Evolutionary conservation across 2,329 filamentous ascomycete genomes (phyloP).

Genomic region (Aureobasidium sp.): DNA sequence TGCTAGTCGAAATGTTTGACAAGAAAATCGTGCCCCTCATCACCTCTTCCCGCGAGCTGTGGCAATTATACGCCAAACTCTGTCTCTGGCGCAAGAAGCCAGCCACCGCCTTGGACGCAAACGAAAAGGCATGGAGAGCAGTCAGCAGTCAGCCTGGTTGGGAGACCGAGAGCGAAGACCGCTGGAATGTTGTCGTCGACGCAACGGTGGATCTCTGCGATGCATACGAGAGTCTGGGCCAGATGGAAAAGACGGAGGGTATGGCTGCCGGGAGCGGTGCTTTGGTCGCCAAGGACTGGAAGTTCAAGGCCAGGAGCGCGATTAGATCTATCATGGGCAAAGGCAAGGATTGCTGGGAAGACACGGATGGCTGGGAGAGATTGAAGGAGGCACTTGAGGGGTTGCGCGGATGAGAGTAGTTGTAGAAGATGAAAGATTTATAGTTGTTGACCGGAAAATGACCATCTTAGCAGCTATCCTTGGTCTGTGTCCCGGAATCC

Average conservation of each 20-base stretch:
- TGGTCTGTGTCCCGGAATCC: too few relatives aligned
- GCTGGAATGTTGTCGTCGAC: constrained; percentile 66
- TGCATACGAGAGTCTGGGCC: constrained; percentile 67
- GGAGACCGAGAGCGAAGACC: constrained; percentile 52
- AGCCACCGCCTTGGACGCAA: constrained; percentile 66
- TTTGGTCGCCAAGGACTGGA: constrained; percentile 73
- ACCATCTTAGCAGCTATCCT: too few relatives aligned
- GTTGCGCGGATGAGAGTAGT: neutral
- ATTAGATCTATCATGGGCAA: constrained; percentile 76
- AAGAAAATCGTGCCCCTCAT: constrained; percentile 72
- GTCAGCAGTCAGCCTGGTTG: constrained; percentile 50
- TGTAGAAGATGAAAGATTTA: neutral
- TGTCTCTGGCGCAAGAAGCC: constrained; percentile 68
- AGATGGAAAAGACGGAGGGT: constrained; percentile 46
- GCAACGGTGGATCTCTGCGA: constrained; percentile 77
- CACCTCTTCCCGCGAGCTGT: constrained; percentile 69
- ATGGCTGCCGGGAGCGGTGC: constrained; percentile 44
- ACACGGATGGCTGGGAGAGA: constrained; percentile 58
- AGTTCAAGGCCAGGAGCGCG: constrained; percentile 78
- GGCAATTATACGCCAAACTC: constrained; percentile 65
- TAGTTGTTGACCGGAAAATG: too few relatives aligned
- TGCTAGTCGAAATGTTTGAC: constrained; percentile 68
- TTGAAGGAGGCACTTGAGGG: constrained; percentile 44
- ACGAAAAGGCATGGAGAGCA: constrained; percentile 85
- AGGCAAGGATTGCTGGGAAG: constrained; percentile 78